Evolutionary conservation across 345 rosid genomes (phyloP), one percentile per base, ranked within the genome.

Genomic region (Alliaria petiolata): DNA sequence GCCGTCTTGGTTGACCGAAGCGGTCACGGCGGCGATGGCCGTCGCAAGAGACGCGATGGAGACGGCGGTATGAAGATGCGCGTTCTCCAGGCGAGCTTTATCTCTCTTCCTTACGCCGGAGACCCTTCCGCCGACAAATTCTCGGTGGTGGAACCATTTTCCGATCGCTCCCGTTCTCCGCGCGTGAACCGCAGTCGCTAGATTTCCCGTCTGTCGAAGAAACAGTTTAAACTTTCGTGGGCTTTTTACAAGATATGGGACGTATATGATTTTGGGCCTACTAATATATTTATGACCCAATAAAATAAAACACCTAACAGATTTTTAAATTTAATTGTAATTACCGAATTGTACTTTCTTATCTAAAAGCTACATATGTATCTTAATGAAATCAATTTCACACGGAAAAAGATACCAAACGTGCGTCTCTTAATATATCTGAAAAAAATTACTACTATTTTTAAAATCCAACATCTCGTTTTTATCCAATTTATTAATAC

Each of bases 91-190:
- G 10, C 80, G 77, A 36, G 69, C 43, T 65, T 65, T 77, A 30
- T 77, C 80, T 44, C 64, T 71, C 73, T 77, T 77, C 5, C n/a
- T 59, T 7, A 71, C 28, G 46, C 31, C 40, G 61, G 79, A 6
- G 35, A 4, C 33, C 7, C 8, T 53, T 10, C 80, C 72, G 38
- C 67, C 59, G 80, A 34, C 45, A 4, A 34, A 34, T 16, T 76
- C 72, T 28, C 72, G 76, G 73, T 65, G 69, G 45, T 65, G 63
- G 69, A 77, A 77, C 80, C 80, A 77, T 65, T 66, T 77, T 0
- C 77, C 77, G 73, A 77, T 65, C 17, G 59, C 11, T 15, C 73
- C 68, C 10, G 72, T 57, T 25, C 59, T n/a, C 68, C 80, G 62
- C 51, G 64, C 35, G 63, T 57, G 46, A 26, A 70, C 43, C 20